Evolutionary conservation across 1,284 basidiomycete genomes (phyloP), one percentile per base, ranked within the genome.

Genomic region (Austroboletus niveus): DNA sequence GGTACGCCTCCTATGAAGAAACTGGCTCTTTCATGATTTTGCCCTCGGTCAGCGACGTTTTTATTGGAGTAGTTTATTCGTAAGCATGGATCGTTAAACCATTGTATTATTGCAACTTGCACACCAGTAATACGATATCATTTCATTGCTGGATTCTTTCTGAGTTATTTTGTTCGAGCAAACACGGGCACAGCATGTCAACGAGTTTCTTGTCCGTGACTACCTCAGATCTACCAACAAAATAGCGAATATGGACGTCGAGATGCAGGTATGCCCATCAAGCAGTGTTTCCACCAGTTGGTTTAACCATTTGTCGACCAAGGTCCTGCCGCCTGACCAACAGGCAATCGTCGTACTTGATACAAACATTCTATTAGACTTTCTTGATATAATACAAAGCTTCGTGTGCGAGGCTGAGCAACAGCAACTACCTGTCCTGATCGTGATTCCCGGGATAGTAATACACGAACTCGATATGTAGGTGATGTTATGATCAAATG

Each of bases 401-500:
- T 88, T 91, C 61, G 80, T 83, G 43, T 71, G 75, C 8, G 84
- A 87, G 61, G 71, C 82, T 30, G 82, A 85, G 57, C 66, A 62
- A 35, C 61, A 72, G n/a, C 57, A 54, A 2, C 57, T 82, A 24
- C 76, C 80, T 24, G 68, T 87, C 42, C 62, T 79, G 49, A 69
- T 89, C 29, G 70, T 91, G 54, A 76, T 91, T 48, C 89, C 88
- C 2, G 83, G 81, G 15, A 79, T 77, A 8, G 88, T 91, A 15
- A 75, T 90, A 49, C 75, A 80, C 47, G 88, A 91, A 66, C 76
- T 91, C 35, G 89, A 91, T 61, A 74, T 75, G 87, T 87, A 61
- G 54, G 80, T 56, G 49, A 27, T 17, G 15, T 12, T 45, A 51
- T 17, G 6, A 45, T 30, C n/a, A 35, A 52, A 36, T 31, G 20